These are phyloP conservation scores for Penicillium brevicompactum DNA, from an alignment of 2,329 filamentous ascomycete genomes.

Conservation along the genomic window DNA sequence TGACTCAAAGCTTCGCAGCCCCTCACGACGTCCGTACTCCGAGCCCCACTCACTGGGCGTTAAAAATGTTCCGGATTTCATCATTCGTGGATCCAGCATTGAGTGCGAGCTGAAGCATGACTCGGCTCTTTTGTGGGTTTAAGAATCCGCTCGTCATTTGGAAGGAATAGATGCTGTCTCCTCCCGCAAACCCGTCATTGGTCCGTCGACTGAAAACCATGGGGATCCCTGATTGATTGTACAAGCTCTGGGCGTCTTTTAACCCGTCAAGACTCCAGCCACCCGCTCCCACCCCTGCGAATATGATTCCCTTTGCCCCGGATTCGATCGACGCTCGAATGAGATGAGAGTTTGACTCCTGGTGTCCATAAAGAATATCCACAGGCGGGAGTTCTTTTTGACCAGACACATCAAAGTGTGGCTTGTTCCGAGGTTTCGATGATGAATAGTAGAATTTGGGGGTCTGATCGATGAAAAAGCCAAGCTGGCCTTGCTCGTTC, in stretches of 20 bases:
- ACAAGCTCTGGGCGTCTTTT: background rate
- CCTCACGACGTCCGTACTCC: background rate
- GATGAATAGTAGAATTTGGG: background rate
- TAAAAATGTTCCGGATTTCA: background rate
- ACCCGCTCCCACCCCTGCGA: conserved; percentile 1
- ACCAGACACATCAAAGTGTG: background rate
- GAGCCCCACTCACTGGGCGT: background rate
- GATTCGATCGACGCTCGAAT: background rate
- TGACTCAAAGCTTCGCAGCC: background rate
- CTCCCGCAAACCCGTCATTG: background rate
- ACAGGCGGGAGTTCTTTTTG: background rate
- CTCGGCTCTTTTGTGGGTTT: conserved; percentile 1
- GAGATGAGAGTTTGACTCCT: background rate
- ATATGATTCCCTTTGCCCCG: background rate
- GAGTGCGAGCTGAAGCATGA: conserved; percentile 4
- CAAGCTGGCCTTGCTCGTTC: conserved; percentile 1
- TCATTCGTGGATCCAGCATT: background rate
- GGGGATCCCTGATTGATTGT: background rate
- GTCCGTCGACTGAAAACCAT: background rate
- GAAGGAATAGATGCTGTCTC: background rate
- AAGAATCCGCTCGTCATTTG: conserved; percentile 1
- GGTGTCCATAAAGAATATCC: conserved; percentile 2
- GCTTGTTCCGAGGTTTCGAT: background rate
- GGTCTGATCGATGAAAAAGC: background rate
- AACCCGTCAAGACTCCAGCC: background rate